Conservation (phyloP, 768 basidiomycete genomes). For the Phanerochaete carnosa region DNA sequence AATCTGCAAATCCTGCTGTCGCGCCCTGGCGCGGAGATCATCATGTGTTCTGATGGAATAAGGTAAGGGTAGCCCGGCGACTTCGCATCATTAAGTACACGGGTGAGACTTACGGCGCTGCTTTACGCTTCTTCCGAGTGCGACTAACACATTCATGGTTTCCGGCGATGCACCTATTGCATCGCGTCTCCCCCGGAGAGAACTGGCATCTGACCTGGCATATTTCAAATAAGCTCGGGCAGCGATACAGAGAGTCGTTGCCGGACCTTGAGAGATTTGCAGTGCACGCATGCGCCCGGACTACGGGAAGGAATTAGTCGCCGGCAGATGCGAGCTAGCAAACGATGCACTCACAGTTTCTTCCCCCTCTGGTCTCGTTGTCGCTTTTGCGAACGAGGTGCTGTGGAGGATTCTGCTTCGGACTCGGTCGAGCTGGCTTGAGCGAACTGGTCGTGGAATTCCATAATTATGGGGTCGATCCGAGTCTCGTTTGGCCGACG, state of each 20-base stretch:
- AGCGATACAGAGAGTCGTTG: background rate
- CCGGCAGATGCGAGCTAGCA: background rate
- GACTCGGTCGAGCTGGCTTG: background rate
- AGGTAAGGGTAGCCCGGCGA: background rate
- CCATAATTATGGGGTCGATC: background rate
- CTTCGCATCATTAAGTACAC: background rate
- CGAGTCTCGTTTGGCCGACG: background rate
- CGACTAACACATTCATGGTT: constrained; percentile 45
- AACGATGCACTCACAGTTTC: background rate
- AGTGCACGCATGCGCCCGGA: constrained; percentile 52
- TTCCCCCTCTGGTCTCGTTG: background rate
- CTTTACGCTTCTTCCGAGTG: constrained; percentile 53
- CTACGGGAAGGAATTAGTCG: constrained; percentile 25
- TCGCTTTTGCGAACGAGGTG: background rate
- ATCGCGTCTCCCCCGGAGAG: constrained; percentile 39
- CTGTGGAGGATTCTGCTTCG: background rate
- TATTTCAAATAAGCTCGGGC: background rate
- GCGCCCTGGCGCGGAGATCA: constrained; percentile 44
- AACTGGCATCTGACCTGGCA: constrained; percentile 52
- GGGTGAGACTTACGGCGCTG: constrained; percentile 44
- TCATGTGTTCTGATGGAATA: constrained; percentile 45
- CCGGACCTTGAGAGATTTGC: constrained; percentile 53
- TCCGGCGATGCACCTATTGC: constrained; percentile 46
- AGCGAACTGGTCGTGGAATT: background rate
- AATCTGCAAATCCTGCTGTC: constrained; percentile 16